Conservation (phyloP, 2,329 filamentous ascomycete genomes). For the Alternaria sp. region DNA sequence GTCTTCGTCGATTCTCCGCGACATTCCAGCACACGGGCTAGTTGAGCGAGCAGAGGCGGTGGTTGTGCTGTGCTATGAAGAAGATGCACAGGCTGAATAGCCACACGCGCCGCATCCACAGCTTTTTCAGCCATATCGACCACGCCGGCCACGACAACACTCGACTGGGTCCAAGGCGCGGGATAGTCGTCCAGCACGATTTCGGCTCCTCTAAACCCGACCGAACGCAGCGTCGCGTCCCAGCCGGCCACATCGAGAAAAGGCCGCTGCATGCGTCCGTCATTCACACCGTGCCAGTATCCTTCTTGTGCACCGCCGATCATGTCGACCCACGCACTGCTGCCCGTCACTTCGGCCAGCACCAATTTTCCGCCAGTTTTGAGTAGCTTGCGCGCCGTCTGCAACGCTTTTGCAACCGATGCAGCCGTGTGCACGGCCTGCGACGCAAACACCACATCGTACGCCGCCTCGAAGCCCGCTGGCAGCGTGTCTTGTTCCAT, state of each 20-base stretch:
- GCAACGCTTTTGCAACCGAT: constrained; percentile 13
- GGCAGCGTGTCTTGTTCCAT: constrained; percentile 9
- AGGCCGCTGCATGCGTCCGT: constrained; percentile 12
- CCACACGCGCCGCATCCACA: not conserved
- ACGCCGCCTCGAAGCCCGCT: constrained; percentile 11
- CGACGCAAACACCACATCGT: constrained; percentile 28
- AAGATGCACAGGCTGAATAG: not conserved
- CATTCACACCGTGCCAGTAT: constrained; percentile 17
- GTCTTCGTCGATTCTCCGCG: not conserved
- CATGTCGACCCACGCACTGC: not conserved
- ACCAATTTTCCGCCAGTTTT: constrained; percentile 55
- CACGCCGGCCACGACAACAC: not conserved
- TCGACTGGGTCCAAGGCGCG: not conserved
- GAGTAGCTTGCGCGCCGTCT: constrained; percentile 14
- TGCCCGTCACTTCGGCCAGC: constrained; percentile 36
- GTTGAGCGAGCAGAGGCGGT: not conserved
- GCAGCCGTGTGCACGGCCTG: not conserved
- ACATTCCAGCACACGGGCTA: not conserved
- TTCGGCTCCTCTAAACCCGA: constrained; percentile 45
- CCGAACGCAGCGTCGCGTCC: constrained; percentile 36
- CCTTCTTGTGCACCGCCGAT: constrained; percentile 16
- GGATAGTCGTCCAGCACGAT: constrained; percentile 19
- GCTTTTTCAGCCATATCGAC: not conserved
- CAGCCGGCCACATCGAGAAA: constrained; percentile 35
- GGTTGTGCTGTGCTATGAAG: not conserved